Conservation (phyloP, 2,329 filamentous ascomycete genomes). For the Hymenoscyphus albidus region DNA sequence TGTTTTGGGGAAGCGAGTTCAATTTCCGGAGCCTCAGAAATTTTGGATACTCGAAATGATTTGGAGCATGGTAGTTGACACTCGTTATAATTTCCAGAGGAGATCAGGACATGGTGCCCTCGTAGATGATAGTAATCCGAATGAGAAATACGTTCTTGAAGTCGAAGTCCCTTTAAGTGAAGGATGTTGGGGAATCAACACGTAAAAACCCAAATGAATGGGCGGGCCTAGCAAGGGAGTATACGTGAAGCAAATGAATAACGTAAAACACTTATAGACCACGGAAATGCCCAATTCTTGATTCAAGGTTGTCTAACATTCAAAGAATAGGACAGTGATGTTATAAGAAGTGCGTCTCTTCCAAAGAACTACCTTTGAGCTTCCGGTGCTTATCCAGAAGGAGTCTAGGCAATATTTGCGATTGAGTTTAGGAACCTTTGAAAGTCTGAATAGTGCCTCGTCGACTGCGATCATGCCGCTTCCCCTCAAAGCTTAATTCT, state of each 20-base stretch:
- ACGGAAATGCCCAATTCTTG: no score
- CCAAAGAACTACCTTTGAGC: neutral
- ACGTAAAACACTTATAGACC: no score
- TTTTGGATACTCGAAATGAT: no score
- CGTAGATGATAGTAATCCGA: neutral
- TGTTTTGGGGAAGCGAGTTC: no score
- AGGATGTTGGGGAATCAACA: neutral
- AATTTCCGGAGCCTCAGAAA: no score
- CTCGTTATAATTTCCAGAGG: no score
- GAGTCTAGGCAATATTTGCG: neutral
- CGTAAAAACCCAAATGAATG: no score
- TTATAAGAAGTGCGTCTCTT: neutral
- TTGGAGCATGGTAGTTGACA: no score
- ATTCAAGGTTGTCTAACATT: no score
- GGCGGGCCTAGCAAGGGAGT: no score
- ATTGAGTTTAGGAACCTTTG: neutral
- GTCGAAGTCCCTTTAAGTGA: neutral
- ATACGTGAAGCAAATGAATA: no score
- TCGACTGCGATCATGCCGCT: neutral
- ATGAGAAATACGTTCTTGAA: neutral
- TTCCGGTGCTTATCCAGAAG: neutral
- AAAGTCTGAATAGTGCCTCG: neutral
- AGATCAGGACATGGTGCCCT: neutral
- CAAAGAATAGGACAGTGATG: no score
- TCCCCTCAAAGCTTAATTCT: constrained; percentile 55